Evolutionary conservation across 805 yeast species (phyloP).

Genomic region (Hanseniaspora lindneri): DNA sequence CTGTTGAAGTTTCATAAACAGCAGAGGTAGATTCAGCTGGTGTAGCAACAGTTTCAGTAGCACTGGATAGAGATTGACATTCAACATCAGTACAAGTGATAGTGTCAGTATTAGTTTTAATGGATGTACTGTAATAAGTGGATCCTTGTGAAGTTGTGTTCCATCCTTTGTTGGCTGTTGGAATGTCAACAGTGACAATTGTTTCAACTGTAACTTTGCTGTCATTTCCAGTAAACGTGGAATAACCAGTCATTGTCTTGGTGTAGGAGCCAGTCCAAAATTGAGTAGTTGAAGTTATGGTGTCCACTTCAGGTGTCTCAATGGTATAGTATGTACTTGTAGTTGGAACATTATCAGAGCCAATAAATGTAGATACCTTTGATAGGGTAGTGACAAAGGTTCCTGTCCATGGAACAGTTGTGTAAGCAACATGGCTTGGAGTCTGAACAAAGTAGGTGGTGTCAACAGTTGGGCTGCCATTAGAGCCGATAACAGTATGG

Average conservation of each 20-base stretch:
- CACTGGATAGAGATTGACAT: neutral
- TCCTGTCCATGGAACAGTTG: neutral
- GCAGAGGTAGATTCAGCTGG: too few species aligned
- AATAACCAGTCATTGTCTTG: neutral
- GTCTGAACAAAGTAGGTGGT: neutral
- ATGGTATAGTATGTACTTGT: neutral
- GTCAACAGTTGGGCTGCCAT: neutral
- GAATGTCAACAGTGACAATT: neutral
- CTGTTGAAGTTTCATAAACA: too few species aligned
- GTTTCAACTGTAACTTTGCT: neutral
- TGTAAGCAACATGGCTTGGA: neutral
- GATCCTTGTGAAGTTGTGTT: neutral
- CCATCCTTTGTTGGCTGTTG: neutral
- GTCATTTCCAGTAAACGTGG: neutral
- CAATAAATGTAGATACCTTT: neutral
- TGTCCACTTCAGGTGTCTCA: neutral
- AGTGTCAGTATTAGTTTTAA: neutral
- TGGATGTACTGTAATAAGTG: neutral
- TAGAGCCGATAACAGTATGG: too few species aligned
- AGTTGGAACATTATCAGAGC: neutral
- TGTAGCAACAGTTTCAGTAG: neutral
- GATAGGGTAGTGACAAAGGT: neutral
- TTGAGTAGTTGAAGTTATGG: neutral
- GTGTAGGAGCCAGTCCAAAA: neutral
- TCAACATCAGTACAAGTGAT: neutral